Conservation (phyloP, 2,329 filamentous ascomycete genomes). For the Venturiaceae sp. region DNA sequence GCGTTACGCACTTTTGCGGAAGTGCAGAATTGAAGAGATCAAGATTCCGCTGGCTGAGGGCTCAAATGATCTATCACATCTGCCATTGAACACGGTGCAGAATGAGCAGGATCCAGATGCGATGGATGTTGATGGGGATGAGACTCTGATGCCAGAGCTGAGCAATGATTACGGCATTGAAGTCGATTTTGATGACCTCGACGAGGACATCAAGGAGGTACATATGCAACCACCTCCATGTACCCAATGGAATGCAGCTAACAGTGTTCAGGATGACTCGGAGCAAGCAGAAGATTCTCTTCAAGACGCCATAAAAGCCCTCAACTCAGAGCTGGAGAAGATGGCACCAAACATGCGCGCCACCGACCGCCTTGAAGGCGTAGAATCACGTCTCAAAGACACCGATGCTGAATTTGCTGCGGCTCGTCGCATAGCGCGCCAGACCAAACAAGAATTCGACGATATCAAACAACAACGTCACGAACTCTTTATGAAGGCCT, state of each 20-base stretch:
- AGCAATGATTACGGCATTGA: conserved; percentile 88
- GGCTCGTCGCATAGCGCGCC: conserved; percentile 63
- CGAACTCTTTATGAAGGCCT: conserved; percentile 91
- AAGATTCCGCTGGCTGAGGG: conserved; percentile 67
- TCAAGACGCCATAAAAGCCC: conserved; percentile 63
- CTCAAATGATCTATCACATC: conserved; percentile 62
- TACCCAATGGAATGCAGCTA: neutral
- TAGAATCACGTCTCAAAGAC: conserved; percentile 70
- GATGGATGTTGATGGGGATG: conserved; percentile 75
- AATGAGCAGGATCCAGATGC: conserved; percentile 61
- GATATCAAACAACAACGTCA: conserved; percentile 72
- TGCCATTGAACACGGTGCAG: conserved; percentile 79
- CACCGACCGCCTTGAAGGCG: conserved; percentile 79
- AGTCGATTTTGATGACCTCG: conserved; percentile 72
- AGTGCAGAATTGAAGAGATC: conserved; percentile 91
- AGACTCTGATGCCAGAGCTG: conserved; percentile 30
- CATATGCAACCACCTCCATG: neutral
- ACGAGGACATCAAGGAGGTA: conserved; percentile 69
- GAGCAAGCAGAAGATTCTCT: conserved; percentile 65
- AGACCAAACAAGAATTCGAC: conserved; percentile 75
- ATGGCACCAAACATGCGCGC: conserved; percentile 96
- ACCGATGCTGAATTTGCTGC: conserved; percentile 87
- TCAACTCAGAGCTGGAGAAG: conserved; percentile 78
- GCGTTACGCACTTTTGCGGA: conserved; percentile 74
- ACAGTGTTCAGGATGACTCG: conserved; percentile 40